Evolutionary conservation across 208 protist genomes (phyloP), one percentile per base, ranked within the genome.

Genomic region (Trypanosomatidae sp.): DNA sequence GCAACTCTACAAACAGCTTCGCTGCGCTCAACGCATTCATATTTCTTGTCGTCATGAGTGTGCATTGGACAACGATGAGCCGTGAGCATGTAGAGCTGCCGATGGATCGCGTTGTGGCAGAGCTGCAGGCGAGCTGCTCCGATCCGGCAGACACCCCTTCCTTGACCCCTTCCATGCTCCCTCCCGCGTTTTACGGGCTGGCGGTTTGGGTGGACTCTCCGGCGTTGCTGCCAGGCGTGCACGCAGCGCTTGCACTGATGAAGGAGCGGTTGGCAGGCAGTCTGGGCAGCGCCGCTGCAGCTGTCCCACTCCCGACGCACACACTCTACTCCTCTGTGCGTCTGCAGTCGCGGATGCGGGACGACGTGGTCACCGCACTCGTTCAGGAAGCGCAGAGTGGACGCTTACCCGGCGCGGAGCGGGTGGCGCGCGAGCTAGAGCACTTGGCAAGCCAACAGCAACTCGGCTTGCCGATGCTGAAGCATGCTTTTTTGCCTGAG

Each of bases 121-220:
- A 74, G 10, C 80, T 91, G 28, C 65, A 79, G 33, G 19, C 65
- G 7, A 47, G 62, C 46, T 91, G 60, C 55, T 44, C 33, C 46
- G 49, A n/a, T 46, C 36, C 2, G 5, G 46, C 12, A 58, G 55
- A 28, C n/a, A 52, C 25, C 56, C 22, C 65, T 9, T 30, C 13
- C 22, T 15, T 10, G 68, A 70, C 47, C 33, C 39, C 52, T 5
- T 22, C 56, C 13, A 25, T 19, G 9, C 79, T 76, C 22, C 84
- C 75, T 22, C 79, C 76, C 33, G 76, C 82, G 22, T 79, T 81
- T 30, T 91, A 85, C 55, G 90, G 86, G 17, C 69, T 95, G 33
- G 75, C 69, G 4, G 86, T 95, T 22, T 95, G 90, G 88, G 87
- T 88, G 33, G 90, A 92, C 62, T 65, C 82, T 10, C 75, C 79